These are phyloP conservation scores for Magnusiomyces fungicola DNA, from an alignment of 1,139 yeast species.

Conservation along the genomic window DNA sequence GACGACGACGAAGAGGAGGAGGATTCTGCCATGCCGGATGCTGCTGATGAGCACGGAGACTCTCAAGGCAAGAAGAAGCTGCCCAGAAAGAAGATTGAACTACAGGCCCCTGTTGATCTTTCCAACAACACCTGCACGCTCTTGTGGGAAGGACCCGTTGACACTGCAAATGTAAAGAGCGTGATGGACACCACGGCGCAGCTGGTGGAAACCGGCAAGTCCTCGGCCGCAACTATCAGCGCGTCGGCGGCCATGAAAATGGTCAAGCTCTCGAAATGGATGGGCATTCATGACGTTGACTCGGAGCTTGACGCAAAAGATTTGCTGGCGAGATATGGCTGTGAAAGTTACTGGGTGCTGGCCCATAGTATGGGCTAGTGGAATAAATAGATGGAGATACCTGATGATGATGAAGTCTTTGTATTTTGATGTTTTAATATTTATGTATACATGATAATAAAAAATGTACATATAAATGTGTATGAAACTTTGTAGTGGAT, in stretches of 20 bases:
- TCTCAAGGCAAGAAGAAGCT: neutral
- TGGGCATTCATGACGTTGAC: conserved; percentile 49
- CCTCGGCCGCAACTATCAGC: neutral
- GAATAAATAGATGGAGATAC: no score
- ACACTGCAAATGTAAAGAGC: neutral
- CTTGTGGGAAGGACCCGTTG: conserved; percentile 73
- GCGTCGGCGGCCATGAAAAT: conserved; percentile 23
- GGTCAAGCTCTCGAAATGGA: conserved; percentile 46
- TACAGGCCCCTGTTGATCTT: conserved; percentile 33
- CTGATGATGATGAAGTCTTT: no score
- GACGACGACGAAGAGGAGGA: conserved; percentile 10
- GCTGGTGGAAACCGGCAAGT: neutral
- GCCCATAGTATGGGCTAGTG: conserved; percentile 20
- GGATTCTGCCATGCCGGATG: neutral
- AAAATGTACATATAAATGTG: no score
- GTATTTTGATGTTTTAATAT: no score
- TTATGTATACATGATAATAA: no score
- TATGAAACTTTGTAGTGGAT: no score
- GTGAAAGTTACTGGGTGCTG: conserved; percentile 52
- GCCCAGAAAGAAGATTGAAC: conserved; percentile 5
- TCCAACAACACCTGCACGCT: conserved; percentile 44
- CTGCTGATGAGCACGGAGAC: neutral
- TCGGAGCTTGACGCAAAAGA: conserved; percentile 50
- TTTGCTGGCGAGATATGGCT: conserved; percentile 43
- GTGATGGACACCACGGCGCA: neutral